phyloP scores from a whole-genome alignment of 306 rosid genomes.

The Glycine soja region DNA sequence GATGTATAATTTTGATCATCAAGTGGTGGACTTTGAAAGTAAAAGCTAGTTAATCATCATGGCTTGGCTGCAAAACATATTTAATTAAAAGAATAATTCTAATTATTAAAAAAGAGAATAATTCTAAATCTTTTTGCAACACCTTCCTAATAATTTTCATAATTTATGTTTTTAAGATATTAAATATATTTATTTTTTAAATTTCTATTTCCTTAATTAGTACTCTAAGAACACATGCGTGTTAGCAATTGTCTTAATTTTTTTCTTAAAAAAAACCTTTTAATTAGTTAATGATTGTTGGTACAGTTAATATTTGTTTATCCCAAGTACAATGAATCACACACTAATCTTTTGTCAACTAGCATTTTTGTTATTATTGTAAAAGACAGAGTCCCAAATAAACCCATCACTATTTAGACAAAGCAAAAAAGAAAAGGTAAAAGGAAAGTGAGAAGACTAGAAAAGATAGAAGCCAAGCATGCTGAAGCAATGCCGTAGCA shows the following conservation, averaged over 20 bases:
- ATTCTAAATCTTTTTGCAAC: neutral
- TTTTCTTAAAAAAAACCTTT: neutral
- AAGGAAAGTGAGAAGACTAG: neutral
- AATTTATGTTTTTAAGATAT: neutral
- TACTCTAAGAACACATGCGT: neutral
- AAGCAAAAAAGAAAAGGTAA: conserved; percentile 6
- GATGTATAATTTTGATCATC: conserved; percentile 13
- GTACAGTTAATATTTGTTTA: conserved; percentile 8
- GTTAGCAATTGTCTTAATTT: neutral
- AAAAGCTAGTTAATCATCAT: conserved; percentile 30
- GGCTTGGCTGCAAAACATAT: conserved; percentile 23
- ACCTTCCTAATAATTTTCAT: neutral
- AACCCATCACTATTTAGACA: conserved; percentile 21
- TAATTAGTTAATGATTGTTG: conserved; percentile 33
- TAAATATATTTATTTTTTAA: neutral
- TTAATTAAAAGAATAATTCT: neutral
- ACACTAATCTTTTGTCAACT: conserved; percentile 31
- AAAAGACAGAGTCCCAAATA: conserved; percentile 47
- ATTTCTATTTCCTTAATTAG: neutral
- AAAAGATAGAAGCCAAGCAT: neutral
- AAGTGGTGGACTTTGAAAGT: conserved; percentile 36
- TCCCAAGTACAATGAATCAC: conserved; percentile 44
- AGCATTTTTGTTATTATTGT: conserved; percentile 39
- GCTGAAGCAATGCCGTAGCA: too few relatives aligned
- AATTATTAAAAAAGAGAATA: too few relatives aligned